phyloP scores from a whole-genome alignment of 2,329 filamentous ascomycete species.

The Pseudopyrenochaeta lycopersici region DNA sequence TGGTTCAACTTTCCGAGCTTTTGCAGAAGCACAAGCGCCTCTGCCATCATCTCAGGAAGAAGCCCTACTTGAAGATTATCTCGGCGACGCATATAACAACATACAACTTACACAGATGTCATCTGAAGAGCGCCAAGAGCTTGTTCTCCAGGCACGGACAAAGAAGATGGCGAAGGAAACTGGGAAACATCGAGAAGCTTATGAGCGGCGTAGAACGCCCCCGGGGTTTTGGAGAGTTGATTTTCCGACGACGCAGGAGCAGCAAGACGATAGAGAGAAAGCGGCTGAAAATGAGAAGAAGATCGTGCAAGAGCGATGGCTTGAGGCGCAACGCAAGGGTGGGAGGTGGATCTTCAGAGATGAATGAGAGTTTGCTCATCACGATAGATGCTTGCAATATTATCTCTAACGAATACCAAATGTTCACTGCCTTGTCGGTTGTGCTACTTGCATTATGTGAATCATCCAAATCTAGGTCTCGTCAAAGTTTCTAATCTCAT shows the following conservation, averaged over 20 bases:
- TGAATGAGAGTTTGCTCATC: constrained; percentile 60
- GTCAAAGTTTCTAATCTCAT: no score
- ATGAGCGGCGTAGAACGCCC: constrained; percentile 75
- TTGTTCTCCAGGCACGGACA: constrained; percentile 79
- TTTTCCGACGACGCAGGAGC: constrained; percentile 88
- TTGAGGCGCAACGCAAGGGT: constrained; percentile 80
- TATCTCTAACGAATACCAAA: no score
- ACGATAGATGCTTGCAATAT: no score
- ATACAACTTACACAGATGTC: constrained; percentile 59
- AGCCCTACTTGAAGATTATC: constrained; percentile 61
- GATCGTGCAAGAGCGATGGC: constrained; percentile 75
- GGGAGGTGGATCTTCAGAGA: constrained; percentile 86
- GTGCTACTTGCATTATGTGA: no score
- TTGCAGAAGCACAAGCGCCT: constrained; percentile 59
- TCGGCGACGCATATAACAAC: constrained; percentile 56
- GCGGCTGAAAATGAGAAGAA: constrained; percentile 70
- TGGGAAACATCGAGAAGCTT: constrained; percentile 80
- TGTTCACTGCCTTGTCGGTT: no score
- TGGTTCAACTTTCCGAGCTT: constrained; percentile 72
- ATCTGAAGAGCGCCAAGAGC: constrained; percentile 67
- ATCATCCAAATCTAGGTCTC: no score
- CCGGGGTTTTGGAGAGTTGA: constrained; percentile 92
- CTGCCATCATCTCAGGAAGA: constrained; percentile 48
- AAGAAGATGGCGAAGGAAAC: constrained; percentile 76
- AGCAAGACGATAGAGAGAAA: constrained; percentile 70